Evolutionary conservation across 2,329 filamentous ascomycete species (phyloP).

Genomic region (Stachybotrys elegans): DNA sequence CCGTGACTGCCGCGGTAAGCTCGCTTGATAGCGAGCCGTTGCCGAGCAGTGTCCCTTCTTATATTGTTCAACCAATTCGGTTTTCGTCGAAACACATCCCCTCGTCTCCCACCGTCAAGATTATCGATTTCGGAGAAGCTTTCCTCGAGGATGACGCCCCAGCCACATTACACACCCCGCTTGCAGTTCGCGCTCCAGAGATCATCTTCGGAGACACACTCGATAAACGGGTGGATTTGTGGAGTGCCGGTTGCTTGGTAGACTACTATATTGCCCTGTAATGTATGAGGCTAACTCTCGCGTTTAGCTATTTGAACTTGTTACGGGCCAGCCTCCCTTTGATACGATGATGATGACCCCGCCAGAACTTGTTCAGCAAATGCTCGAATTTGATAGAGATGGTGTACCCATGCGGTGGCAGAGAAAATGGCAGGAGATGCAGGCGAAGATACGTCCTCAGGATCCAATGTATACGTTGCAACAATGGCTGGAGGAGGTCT

Average conservation of each 20-base stretch:
- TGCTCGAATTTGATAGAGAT: slow-evolving; percentile 11
- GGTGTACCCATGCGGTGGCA: slow-evolving; percentile 12
- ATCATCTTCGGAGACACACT: slow-evolving; percentile 13
- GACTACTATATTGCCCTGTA: background rate
- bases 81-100: background rate
- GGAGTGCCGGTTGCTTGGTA: slow-evolving; percentile 16
- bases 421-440: slow-evolving; percentile 8
- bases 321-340: slow-evolving; percentile 18
- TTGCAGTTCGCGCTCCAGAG: slow-evolving; percentile 14
- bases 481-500: slow-evolving; percentile 13
- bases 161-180: slow-evolving; percentile 10
- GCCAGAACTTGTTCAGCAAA: slow-evolving; percentile 10
- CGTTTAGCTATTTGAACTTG: slow-evolving; percentile 15
- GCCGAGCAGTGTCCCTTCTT: slow-evolving; percentile 2
- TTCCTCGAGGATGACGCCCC: slow-evolving; percentile 9
- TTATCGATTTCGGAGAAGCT: slow-evolving; percentile 16
- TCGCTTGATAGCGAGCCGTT: slow-evolving; percentile 3
- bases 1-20: slow-evolving; percentile 6
- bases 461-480: slow-evolving; percentile 4
- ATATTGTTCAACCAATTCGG: slow-evolving; percentile 8
- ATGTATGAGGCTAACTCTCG: background rate
- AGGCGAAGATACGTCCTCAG: background rate
- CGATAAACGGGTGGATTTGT: slow-evolving; percentile 14
- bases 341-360: slow-evolving; percentile 11
- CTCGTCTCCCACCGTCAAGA: slow-evolving; percentile 8